phyloP scores from a whole-genome alignment of 495 filamentous ascomycete genomes.

The Aspergillus cristatus region DNA sequence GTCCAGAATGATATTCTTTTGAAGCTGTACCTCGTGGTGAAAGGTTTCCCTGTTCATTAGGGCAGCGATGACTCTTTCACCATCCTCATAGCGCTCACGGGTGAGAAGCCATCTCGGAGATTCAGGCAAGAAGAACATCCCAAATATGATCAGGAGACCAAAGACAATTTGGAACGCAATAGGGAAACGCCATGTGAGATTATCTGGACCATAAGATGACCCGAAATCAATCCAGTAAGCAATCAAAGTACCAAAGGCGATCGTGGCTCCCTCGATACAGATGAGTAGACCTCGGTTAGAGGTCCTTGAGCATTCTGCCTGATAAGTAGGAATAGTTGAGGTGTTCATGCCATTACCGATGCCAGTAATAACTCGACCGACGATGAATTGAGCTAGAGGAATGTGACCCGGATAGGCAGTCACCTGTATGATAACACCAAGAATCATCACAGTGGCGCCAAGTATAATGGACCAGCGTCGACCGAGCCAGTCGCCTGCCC shows the following conservation, averaged over 20 bases:
- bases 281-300: slow-evolving; percentile 74
- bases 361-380: slow-evolving; percentile 66
- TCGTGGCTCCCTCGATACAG: slow-evolving; percentile 73
- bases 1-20: slow-evolving; percentile 65
- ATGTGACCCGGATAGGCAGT: slow-evolving; percentile 39
- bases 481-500: slow-evolving; percentile 59
- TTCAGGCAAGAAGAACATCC: slow-evolving; percentile 62
- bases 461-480: slow-evolving; percentile 49
- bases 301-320: slow-evolving; percentile 66
- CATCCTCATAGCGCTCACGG: slow-evolving; percentile 58
- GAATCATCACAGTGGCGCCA: slow-evolving; percentile 68
- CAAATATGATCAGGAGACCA: slow-evolving; percentile 52
- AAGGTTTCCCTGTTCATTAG: slow-evolving; percentile 50
- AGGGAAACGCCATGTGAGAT: slow-evolving; percentile 69
- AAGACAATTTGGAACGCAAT: slow-evolving; percentile 78
- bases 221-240: slow-evolving; percentile 86
- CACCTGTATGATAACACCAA: slow-evolving; percentile 70
- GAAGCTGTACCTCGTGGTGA: slow-evolving; percentile 43
- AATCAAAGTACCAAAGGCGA: slow-evolving; percentile 66
- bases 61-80: slow-evolving; percentile 57
- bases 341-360: slow-evolving; percentile 74
- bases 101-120: slow-evolving; percentile 69
- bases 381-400: slow-evolving; percentile 58
- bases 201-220: slow-evolving; percentile 53
- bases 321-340: slow-evolving; percentile 70